These are phyloP conservation scores for Gossypium laxum DNA, from an alignment of 441 rosid genomes.

Conservation along the genomic window DNA sequence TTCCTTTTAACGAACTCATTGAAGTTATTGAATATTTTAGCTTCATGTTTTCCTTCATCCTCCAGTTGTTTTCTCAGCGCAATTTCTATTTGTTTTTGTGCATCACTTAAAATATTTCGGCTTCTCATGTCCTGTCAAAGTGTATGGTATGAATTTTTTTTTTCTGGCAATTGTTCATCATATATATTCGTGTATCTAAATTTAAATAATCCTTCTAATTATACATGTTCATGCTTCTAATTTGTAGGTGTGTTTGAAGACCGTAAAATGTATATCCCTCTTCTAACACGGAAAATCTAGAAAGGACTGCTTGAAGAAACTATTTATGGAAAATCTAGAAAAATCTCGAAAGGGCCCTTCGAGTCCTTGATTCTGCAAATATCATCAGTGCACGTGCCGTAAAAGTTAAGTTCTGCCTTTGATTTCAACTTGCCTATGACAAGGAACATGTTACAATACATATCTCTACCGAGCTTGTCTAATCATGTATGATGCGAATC, in stretches of 20 bases:
- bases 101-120: background rate
- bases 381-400: background rate
- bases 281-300: conserved; percentile 3
- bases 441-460: background rate
- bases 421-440: background rate
- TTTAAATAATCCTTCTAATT: too few relatives aligned
- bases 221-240: conserved; percentile 18
- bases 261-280: background rate
- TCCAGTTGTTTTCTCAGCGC: background rate
- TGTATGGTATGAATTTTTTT: too few relatives aligned
- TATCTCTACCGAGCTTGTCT: background rate
- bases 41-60: background rate
- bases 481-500: too few relatives aligned
- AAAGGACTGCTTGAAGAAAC: conserved; percentile 14
- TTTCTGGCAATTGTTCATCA: too few relatives aligned
- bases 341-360: background rate
- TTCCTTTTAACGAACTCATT: background rate
- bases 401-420: background rate
- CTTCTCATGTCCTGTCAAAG: too few relatives aligned
- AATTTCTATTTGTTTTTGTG: background rate
- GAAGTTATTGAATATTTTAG: background rate
- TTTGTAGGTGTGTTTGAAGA: conserved; percentile 27
- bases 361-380: background rate
- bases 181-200: too few relatives aligned
- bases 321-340: background rate